These are phyloP conservation scores for Flaveria sonorensis DNA, from an alignment of 129 eudicot species.

Conservation along the genomic window DNA sequence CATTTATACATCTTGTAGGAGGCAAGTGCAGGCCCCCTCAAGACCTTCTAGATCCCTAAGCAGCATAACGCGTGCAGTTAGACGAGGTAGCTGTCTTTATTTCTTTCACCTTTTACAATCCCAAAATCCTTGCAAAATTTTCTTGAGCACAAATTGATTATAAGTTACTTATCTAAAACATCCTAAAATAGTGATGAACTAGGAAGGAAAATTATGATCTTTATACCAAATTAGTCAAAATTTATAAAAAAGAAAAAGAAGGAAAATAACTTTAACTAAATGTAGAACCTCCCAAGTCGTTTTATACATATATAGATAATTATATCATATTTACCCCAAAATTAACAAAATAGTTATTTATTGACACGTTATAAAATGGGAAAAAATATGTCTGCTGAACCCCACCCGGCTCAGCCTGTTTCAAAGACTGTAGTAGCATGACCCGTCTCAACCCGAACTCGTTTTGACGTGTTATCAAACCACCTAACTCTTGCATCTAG, in stretches of 20 bases:
- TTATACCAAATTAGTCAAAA: background rate
- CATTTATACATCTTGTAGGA: conserved; percentile 44
- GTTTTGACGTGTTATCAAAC: background rate
- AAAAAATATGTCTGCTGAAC: background rate
- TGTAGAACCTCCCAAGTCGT: background rate
- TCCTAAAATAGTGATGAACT: background rate
- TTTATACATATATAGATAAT: background rate
- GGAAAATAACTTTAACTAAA: background rate
- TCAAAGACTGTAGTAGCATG: background rate
- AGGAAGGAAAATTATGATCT: background rate
- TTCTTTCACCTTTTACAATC: background rate
- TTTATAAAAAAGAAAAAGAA: background rate
- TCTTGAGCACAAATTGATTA: background rate
- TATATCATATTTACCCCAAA: background rate
- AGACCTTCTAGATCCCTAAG: conserved; percentile 84
- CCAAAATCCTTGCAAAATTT: background rate
- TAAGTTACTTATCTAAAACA: background rate
- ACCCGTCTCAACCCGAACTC: background rate
- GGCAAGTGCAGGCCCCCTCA: conserved; percentile 83
- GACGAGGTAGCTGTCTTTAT: conserved; percentile 55
- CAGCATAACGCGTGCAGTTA: conserved; percentile 87
- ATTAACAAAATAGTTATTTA: too few species aligned
- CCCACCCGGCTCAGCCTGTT: background rate
- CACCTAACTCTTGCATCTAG: too few species aligned
- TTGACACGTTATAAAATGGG: background rate